Percentiles rank a stretch among this genome's conserved stretches.
Evolutionary conservation across 306 rosid species (phyloP).

Genomic region (cucumber (Cucumis sativus)): DNA sequence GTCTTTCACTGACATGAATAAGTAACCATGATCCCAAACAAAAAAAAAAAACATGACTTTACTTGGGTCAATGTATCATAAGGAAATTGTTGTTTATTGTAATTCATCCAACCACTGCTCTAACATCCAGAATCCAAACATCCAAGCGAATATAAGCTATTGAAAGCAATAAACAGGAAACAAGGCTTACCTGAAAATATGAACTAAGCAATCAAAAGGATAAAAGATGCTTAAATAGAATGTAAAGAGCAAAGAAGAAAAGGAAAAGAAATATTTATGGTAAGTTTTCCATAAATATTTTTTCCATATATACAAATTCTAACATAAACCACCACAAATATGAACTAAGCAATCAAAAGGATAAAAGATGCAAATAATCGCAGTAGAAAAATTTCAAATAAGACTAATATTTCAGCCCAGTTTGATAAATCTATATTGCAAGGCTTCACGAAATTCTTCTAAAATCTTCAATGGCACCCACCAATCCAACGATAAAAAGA

Average conservation of each 20-base stretch:
- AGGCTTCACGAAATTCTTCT: background rate
- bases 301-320: too few relatives aligned
- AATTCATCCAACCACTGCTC: background rate
- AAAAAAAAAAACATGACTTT: background rate
- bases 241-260: too few relatives aligned
- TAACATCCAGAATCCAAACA: background rate
- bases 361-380: background rate
- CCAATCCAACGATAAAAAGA: background rate
- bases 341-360: slow-evolving; percentile 1
- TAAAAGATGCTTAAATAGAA: too few relatives aligned
- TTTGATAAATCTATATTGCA: background rate
- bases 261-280: too few relatives aligned
- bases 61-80: background rate
- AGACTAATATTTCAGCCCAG: background rate
- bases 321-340: background rate
- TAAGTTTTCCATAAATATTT: too few relatives aligned
- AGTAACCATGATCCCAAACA: background rate
- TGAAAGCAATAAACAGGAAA: too few relatives aligned
- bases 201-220: too few relatives aligned
- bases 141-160: background rate
- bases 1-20: background rate
- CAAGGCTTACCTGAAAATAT: too few relatives aligned
- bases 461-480: background rate
- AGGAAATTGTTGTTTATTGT: background rate
- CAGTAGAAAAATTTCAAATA: background rate